Evolutionary conservation across 1,139 yeast genomes (phyloP), one percentile per base, ranked within the genome.

Genomic region (Wickerhamiella pararugosa): DNA sequence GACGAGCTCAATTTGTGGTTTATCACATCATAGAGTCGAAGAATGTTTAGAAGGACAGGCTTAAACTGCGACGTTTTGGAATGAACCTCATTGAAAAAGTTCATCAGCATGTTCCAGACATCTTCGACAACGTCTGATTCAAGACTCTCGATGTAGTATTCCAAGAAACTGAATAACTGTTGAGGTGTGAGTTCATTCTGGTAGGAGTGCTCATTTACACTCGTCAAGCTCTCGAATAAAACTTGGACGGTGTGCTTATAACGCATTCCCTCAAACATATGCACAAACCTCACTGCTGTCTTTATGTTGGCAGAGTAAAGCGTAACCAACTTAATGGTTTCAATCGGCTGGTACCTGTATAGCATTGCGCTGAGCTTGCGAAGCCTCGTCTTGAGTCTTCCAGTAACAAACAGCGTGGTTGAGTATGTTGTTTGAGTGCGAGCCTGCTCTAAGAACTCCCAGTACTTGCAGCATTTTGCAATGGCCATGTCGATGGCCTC

Each of bases 251-350:
- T 81, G 4, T 75, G 54, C 46, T 78, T 83, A 0, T 94, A 80
- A 48, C 83, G 73, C 2, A 94, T 81, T 0, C 93, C 92, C 60
- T 87, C 96, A 39, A 90, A 64, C 7, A 82, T 77, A 57, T 81
- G 86, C 27, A 81, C 61, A 4, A 83, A 54, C 50, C 79, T 79
- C 49, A 70, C 67, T 5, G 69, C 52, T 41, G 51, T 34, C 47
- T 48, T 27, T 46, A 49, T 9, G 44, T 55, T 9, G 51, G 54
- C 32, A 61, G 44, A 25, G 26, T 42, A 26, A 7, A 28, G 37
- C 1, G 42, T 40, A 3, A 47, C 45, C 15, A 44, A 32, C 53
- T 80, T 92, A 45, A 86, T 61, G 0, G 80, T 76, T 53, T 84
- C 94, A 41, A 73, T 64, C 11, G 92, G 77, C 55, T 83, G 94